A percentile compares a stretch with the other conserved stretches of the same genome.
Evolutionary conservation across 2,329 filamentous ascomycete genomes (phyloP).

Genomic region (Thelonectria rubi): DNA sequence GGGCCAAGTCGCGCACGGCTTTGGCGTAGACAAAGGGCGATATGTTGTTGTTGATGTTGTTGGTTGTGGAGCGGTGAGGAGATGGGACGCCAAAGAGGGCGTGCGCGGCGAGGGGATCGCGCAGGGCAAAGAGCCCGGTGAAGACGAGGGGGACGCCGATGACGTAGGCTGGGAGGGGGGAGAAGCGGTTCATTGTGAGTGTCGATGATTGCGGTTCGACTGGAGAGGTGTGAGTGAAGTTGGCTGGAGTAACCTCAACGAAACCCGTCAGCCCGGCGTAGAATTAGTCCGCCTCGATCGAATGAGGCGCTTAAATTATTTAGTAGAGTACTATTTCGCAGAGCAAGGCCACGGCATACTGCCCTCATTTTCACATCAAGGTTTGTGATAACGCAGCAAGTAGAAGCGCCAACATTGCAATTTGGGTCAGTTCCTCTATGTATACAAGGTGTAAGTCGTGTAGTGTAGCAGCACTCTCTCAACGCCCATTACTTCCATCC

Average conservation of each 20-base stretch:
- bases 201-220: neutral
- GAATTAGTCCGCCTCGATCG: neutral
- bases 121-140: neutral
- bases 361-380: no score
- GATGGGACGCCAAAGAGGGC: neutral
- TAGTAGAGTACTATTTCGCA: no score
- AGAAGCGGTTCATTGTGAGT: neutral
- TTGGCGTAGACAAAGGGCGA: slow-evolving; percentile 9
- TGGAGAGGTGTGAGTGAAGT: neutral
- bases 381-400: no score
- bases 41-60: neutral
- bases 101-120: neutral
- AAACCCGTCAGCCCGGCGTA: neutral
- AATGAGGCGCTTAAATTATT: no score
- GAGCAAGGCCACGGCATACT: no score
- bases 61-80: neutral
- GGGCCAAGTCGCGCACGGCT: slow-evolving; percentile 2
- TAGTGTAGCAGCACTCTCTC: neutral
- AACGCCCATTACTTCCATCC: no score
- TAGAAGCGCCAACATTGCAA: no score
- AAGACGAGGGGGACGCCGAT: neutral
- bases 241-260: no score
- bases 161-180: neutral
- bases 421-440: no score
- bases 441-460: no score